Evolutionary conservation across 2,329 filamentous ascomycete species (phyloP), one percentile per base, ranked within the genome.

Genomic region (Penicillium glabrum): DNA sequence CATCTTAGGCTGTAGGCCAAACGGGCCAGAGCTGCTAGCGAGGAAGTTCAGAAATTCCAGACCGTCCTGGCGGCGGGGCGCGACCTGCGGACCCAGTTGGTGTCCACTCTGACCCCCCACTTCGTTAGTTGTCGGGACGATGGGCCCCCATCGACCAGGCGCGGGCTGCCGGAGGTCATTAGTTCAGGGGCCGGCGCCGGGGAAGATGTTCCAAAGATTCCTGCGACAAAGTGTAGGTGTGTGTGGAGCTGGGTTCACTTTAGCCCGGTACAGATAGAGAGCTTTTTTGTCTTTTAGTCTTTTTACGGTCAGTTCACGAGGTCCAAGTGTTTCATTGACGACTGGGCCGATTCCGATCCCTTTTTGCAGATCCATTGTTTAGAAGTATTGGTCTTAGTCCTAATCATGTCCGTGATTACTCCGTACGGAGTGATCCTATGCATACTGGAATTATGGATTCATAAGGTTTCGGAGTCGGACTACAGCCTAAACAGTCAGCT

Each of bases 151-250:
- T 59, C 46, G 56, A 59, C 52, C 55, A 52, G 57, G 54, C 61
- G 60, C 60, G 51, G 65, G 64, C 59, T 61, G 60, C 60, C 55
- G 63, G 65, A 58, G 59, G 46, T 58, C 61, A 65, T 66, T 71
- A 70, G 69, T 61, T 62, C 64, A 63, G 62, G 61, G 61, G 60
- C 64, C 56, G 65, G 64, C 61, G 57, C 59, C 60, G 70, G 69
- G 70, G 69, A 71, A 72, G 64, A 60, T 35, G 62, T 66, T 70
- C 66, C 69, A 68, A 59, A 62, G 61, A 67, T 65, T 69, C 68
- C 64, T 71, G 62, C 62, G 67, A 66, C 61, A 61, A 62, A 62
- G 64, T 54, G 51, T 55, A 59, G 45, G 58, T 48, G 51, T 46
- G n/a, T 24, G 62, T 62, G 63, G 61, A 62, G 50, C 56, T 27